Evolutionary conservation across 352 stramenopile genomes (phyloP).

Genomic region (Poterioochromonas sp.): DNA sequence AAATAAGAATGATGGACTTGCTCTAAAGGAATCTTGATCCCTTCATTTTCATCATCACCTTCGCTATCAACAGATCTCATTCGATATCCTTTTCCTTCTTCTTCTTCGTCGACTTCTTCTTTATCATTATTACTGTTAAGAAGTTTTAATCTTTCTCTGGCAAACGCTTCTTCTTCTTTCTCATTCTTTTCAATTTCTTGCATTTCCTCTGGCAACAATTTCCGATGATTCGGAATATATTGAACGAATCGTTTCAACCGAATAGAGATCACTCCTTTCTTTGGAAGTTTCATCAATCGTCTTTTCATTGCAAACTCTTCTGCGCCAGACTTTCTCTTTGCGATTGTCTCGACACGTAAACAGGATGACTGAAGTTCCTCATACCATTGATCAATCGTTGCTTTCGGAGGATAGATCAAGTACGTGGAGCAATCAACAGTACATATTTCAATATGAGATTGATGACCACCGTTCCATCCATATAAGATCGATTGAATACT

Average conservation of each 20-base stretch:
- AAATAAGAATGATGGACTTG: no score
- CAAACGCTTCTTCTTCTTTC: not conserved
- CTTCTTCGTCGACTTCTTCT: not conserved
- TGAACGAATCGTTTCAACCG: not conserved
- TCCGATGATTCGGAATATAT: not conserved
- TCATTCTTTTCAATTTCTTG: not conserved
- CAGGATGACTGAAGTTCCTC: not conserved
- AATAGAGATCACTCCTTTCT: not conserved
- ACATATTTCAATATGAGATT: constrained; percentile 20
- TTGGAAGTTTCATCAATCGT: not conserved
- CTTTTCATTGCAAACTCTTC: not conserved
- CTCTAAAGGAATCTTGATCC: not conserved
- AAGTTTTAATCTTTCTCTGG: not conserved
- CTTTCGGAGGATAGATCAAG: not conserved
- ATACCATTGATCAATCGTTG: constrained; percentile 2
- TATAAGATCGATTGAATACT: no score
- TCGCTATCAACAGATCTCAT: not conserved
- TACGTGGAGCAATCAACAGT: constrained; percentile 35
- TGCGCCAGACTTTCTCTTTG: constrained; percentile 6
- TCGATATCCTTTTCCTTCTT: not conserved
- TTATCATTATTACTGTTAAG: not conserved
- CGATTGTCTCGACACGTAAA: constrained; percentile 25
- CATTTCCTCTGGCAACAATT: not conserved
- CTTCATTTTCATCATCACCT: not conserved
- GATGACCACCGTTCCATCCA: not conserved